Base-by-base conservation (phyloP, 2,329 filamentous ascomycete species). In the Monilinia aucupariae region DNA sequence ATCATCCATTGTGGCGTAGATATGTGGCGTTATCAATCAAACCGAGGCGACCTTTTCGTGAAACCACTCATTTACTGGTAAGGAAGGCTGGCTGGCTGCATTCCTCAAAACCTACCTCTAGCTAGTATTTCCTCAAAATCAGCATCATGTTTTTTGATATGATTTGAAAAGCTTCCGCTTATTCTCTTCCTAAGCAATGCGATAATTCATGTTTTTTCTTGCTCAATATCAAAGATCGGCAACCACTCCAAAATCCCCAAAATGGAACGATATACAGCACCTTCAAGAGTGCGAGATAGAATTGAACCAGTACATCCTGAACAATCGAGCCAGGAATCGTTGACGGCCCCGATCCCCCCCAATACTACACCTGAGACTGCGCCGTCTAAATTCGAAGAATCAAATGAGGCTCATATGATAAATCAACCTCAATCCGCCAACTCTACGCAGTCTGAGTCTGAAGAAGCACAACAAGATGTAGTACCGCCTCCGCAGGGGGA, bases 401-500 rank as follows among this genome's bases (percentile, higher is more conserved):
- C 39, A 22, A 20, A 39, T 2, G 22, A 25, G 49, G 41, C 53
- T 22, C 41, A 62, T 39, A 17, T 64, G 27, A 15, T 62, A 45
- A 64, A 64, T 48, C 48, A 58, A 9, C 27, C 51, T 30, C 43
- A 61, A n/a, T 37, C 30, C 15, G 39, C 12, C 13, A n/a, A 32
- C 22, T 32, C 27, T 34, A 43, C 59, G 17, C 32, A 37, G 39
- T 43, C 39, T 22, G 17, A 37, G 39, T 43, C 39, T 22, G 17
- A 41, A 39, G 41, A 39, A 25, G 54, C 41, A 25, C 41, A 47
- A 48, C 30, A 58, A 25, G 25, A 30, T 47, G 37, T 30, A 30
- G 43, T 15, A 13, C 53, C 56, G 49, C 49, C 56, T 32, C 48
- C 32, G 2, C 30, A 54, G 22, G 25, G 50, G 54, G 69, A 72